phyloP scores from a whole-genome alignment of 2,329 filamentous ascomycete species.

The Nemania serpens region DNA sequence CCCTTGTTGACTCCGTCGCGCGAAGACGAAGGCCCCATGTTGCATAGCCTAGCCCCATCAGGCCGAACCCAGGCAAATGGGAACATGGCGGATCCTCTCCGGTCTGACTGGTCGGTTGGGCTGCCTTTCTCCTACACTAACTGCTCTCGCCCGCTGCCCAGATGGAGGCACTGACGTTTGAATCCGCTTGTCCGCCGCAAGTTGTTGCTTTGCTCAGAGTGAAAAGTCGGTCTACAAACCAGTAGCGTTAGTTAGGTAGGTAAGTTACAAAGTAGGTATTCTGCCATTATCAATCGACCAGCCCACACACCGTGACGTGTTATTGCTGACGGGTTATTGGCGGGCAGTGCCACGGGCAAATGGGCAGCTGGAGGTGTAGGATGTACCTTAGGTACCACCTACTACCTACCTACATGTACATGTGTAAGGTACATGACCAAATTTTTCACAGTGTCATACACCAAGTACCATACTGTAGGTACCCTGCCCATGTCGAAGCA shows the following conservation, averaged over 20 bases:
- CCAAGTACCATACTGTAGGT: neutral
- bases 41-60: conserved; percentile 27
- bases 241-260: neutral
- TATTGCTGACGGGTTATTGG: neutral
- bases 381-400: neutral
- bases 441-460: too few relatives aligned
- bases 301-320: too few relatives aligned
- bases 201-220: conserved; percentile 2
- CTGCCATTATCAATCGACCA: neutral
- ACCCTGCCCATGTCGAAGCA: too few relatives aligned
- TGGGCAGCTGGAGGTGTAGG: neutral
- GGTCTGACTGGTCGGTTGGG: conserved; percentile 15
- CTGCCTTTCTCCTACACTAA: conserved; percentile 5
- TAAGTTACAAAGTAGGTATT: neutral
- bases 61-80: conserved; percentile 27
- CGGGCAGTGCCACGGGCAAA: conserved; percentile 8
- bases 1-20: conserved; percentile 16
- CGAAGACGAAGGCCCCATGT: neutral
- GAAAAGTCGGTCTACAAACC: conserved; percentile 28
- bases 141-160: neutral
- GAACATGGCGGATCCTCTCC: conserved; percentile 22
- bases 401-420: too few relatives aligned
- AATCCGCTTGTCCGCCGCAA: conserved; percentile 15
- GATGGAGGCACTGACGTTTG: conserved; percentile 14
- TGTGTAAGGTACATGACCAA: neutral